Base-by-base conservation (phyloP, 345 rosid species). In the Syzygium oleosum region DNA sequence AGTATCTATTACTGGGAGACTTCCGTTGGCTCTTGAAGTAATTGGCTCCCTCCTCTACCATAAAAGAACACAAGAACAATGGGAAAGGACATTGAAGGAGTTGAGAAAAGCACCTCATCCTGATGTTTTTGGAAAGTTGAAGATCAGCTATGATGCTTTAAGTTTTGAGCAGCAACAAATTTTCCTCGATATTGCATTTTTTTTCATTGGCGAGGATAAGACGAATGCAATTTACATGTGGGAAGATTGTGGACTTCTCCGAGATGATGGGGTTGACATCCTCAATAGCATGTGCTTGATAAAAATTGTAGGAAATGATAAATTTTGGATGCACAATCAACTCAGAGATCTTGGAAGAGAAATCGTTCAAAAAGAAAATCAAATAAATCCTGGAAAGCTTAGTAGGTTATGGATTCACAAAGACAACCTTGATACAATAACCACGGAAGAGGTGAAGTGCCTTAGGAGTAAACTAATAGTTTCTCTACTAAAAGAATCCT, bases 21-120 rank as follows among this genome's bases (percentile, higher is more conserved):
- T 86, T 86, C 87, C 84, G 17, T 52, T 86, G 34, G 85, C 84
- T 5, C 87, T 78, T 63, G 85, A 55, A 84, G 53, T 68, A 10
- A 34, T 86, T 21, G 84, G 87, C 51, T 86, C 87, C 10, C 51
- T 10, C 31, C 87, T 86, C 9, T 23, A 21, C 7, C 21, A 16
- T 13, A 34, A 23, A 21, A 86, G 51, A 17, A 52, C 8, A 9
- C 9, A 15, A 17, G 80, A 29, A 10, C 46, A 63, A 5, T 86
- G 87, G 84, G 23, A 86, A 12, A 13, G 3, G 55, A 16, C 55
- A 15, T 52, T 52, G 55, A 2, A 52, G 19, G 19, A 52, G 1
- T 52, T 52, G 6, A 52, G 19, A 52, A 54, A 21, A 7, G 22
- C 2, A 51, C 52, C 14, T 2, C 4, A 2, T 3, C 2, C 10